Conservation (phyloP, 2,329 filamentous ascomycete species). For the Ceratocystis ficicola region DNA sequence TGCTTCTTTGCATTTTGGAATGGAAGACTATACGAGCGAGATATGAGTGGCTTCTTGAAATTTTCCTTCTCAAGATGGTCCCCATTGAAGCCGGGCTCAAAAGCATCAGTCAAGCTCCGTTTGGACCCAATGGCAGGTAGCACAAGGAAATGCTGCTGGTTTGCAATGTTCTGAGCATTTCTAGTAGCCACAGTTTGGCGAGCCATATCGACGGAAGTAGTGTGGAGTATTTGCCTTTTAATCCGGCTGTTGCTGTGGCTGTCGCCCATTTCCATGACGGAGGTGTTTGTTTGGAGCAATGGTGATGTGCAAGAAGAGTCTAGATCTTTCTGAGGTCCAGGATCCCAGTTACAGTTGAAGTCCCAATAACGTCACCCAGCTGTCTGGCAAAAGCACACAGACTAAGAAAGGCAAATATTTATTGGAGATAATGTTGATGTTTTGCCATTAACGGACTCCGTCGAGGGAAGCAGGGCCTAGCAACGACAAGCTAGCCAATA, state of each 20-base stretch:
- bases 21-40: constrained; percentile 5
- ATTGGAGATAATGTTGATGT: not conserved
- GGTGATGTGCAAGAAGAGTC: no score
- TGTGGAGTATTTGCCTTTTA: constrained; percentile 17
- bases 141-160: constrained; percentile 1
- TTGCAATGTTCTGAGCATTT: not conserved
- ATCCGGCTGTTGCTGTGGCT: not conserved
- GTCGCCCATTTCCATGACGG: not conserved
- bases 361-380: not conserved
- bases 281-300: no score
- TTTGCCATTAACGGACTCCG: constrained; percentile 1
- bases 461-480: constrained; percentile 4
- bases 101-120: constrained; percentile 18
- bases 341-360: not conserved
- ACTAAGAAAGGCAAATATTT: not conserved
- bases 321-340: no score
- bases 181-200: not conserved
- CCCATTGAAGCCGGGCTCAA: constrained; percentile 7
- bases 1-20: constrained; percentile 10
- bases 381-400: not conserved
- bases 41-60: not conserved
- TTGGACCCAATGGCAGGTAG: constrained; percentile 15
- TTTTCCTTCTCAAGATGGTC: not conserved
- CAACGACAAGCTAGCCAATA: constrained; percentile 4
- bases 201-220: constrained; percentile 19